phyloP scores from a whole-genome alignment of 805 yeast species.

The Candida hispaniensis region DNA sequence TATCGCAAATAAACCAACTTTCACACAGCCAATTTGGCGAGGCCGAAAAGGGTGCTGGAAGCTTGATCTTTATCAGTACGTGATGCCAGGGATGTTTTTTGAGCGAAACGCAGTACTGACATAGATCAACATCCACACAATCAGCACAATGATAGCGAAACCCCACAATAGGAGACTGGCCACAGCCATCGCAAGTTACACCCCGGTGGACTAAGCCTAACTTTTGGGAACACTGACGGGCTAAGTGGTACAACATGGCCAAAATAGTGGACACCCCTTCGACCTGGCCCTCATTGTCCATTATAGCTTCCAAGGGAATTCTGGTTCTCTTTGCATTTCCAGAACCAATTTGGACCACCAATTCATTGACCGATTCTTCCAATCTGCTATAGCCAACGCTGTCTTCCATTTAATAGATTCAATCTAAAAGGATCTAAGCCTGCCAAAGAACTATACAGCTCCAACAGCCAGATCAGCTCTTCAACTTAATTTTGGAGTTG shows the following conservation, averaged over 20 bases:
- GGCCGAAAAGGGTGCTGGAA: conserved; percentile 25
- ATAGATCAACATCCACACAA: conserved; percentile 45
- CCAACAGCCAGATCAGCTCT: too few species aligned
- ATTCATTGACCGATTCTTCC: too few species aligned
- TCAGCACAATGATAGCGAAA: conserved; percentile 41
- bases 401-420: too few species aligned
- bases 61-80: conserved; percentile 22
- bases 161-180: conserved; percentile 34
- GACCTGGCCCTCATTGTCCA: too few species aligned
- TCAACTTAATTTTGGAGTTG: too few species aligned
- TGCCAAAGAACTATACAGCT: too few species aligned
- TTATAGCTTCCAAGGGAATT: too few species aligned
- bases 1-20: conserved; percentile 15
- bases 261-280: too few species aligned
- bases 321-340: too few species aligned
- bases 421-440: too few species aligned
- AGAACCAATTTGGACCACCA: too few species aligned
- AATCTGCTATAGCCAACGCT: too few species aligned
- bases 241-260: conserved; percentile 21
- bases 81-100: conserved; percentile 23
- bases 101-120: conserved; percentile 34
- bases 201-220: conserved; percentile 26
- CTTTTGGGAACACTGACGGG: conserved; percentile 22
- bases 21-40: conserved; percentile 23
- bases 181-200: conserved; percentile 26